Conservation (phyloP, 2,329 filamentous ascomycete species). For the Hymenoscyphus albidus region DNA sequence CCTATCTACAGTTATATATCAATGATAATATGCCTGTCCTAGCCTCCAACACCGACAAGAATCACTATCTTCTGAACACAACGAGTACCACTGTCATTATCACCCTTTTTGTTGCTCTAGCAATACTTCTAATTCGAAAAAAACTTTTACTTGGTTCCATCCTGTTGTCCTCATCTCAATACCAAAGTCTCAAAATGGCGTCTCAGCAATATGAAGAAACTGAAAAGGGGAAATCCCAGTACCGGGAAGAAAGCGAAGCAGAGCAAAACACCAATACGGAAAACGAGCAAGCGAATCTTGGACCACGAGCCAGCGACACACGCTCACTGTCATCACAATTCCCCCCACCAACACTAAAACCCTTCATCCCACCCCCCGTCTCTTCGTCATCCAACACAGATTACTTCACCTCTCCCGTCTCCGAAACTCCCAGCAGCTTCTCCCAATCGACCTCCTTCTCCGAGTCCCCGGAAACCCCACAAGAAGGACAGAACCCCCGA, state of each 20-base stretch:
- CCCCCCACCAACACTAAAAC: constrained; percentile 10
- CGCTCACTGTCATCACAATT: constrained; percentile 7
- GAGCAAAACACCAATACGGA: neutral
- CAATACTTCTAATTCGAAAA: neutral
- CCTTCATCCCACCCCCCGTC: constrained; percentile 3
- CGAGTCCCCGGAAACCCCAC: constrained; percentile 6
- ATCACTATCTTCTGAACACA: constrained; percentile 1
- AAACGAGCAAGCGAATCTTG: neutral
- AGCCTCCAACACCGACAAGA: constrained; percentile 3
- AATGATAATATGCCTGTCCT: constrained; percentile 7
- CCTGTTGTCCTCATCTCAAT: neutral
- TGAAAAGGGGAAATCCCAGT: constrained; percentile 1
- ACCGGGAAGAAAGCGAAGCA: neutral
- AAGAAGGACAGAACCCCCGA: constrained; percentile 2
- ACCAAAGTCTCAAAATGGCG: constrained; percentile 8
- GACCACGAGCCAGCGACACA: neutral
- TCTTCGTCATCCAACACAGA: constrained; percentile 8
- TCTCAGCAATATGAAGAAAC: neutral
- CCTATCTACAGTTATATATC: neutral
- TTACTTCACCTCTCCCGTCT: constrained; percentile 7
- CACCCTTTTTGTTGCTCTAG: neutral
- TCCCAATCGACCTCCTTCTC: constrained; percentile 11
- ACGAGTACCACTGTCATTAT: neutral
- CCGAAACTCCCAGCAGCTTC: constrained; percentile 1
- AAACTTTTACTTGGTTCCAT: constrained; percentile 5